Evolutionary conservation across 129 eudicot species (phyloP), one percentile per base, ranked within the genome.

Genomic region (Centaurea solstitialis): DNA sequence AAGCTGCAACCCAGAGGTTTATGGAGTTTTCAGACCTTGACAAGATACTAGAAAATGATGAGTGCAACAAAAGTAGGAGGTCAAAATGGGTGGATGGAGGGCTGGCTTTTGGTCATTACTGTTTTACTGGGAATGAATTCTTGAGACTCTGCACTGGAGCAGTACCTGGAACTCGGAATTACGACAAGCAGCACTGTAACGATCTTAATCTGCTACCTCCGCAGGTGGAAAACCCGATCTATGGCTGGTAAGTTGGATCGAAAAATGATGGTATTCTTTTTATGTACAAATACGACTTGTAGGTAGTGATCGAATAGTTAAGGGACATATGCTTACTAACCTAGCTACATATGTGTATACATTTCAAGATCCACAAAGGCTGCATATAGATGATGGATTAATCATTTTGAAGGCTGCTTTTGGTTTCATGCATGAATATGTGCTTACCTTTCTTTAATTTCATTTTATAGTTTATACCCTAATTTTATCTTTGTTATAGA

Each of bases 1-100:
- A 95, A 83, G 99, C 99, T 20, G 99, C 99, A 5, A 95, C 98
- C 13, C 90, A 89, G 79, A 88, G 99, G 72, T 95, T 95, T 72
- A 89, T 93, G 92, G 91, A 95, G 74, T 89, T 89, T 62, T 95
- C 99, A 0, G 99, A 95, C 33, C 94, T 95, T 37, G 95, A 89
- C 35, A 87, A 84, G 73, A 79, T 95, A 40, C 69, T 57, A 57
- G 20, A 6, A 57, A 57, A 17, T 95, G 28, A 82, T 95, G 28
- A 82, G 66, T 18, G 70, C 74, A 71, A 57, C 0, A 41, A 79
- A 68, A 66, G 70, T 40, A 74, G 28, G 24, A 91, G 87, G 86
- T 93, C 99, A n/a, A 84, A 78, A 70, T 93, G 90, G 80, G 88
- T 93, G 37, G 98, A 95, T 80, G 99, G 93, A 70, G 93, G 98